Evolutionary conservation across 2,329 filamentous ascomycete species (phyloP).

Genomic region (Coleophoma cylindrospora): DNA sequence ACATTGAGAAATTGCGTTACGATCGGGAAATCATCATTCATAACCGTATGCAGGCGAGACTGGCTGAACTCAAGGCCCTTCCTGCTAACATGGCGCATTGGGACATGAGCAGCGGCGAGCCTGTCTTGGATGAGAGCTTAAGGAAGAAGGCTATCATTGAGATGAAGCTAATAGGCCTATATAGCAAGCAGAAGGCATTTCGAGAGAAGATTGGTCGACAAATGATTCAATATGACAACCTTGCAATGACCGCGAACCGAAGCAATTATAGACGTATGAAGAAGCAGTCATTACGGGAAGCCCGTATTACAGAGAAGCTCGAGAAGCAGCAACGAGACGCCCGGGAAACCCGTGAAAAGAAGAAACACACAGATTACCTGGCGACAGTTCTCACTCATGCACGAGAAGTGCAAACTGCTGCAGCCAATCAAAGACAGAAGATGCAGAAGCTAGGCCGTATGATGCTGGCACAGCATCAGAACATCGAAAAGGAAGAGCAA

Average conservation of each 20-base stretch:
- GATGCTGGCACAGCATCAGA: conserved; percentile 86
- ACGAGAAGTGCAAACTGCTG: conserved; percentile 67
- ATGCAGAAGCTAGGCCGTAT: conserved; percentile 81
- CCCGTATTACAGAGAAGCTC: conserved; percentile 95
- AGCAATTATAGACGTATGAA: conserved; percentile 89
- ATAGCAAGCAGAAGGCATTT: conserved; percentile 81
- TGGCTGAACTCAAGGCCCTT: conserved; percentile 75
- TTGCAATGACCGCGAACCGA: conserved; percentile 95
- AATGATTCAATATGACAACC: conserved; percentile 93
- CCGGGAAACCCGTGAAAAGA: conserved; percentile 93
- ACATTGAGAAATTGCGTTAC: conserved; percentile 78
- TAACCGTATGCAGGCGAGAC: conserved; percentile 82
- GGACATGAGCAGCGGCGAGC: conserved; percentile 68
- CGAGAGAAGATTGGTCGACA: conserved; percentile 84
- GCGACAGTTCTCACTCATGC: conserved; percentile 80
- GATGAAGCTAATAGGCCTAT: conserved; percentile 84
- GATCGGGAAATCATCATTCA: conserved; percentile 86
- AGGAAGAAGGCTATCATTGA: conserved; percentile 92
- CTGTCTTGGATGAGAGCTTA: conserved; percentile 70
- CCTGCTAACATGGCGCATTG: conserved; percentile 84
- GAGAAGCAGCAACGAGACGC: conserved; percentile 98
- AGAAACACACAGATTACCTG: conserved; percentile 91
- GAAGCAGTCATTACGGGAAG: conserved; percentile 93
- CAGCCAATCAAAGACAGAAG: conserved; percentile 64
- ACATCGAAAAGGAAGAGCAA: conserved; percentile 99